These are phyloP conservation scores for Elsinoe fawcettii DNA, from an alignment of 2,329 filamentous ascomycete species.

Conservation along the genomic window DNA sequence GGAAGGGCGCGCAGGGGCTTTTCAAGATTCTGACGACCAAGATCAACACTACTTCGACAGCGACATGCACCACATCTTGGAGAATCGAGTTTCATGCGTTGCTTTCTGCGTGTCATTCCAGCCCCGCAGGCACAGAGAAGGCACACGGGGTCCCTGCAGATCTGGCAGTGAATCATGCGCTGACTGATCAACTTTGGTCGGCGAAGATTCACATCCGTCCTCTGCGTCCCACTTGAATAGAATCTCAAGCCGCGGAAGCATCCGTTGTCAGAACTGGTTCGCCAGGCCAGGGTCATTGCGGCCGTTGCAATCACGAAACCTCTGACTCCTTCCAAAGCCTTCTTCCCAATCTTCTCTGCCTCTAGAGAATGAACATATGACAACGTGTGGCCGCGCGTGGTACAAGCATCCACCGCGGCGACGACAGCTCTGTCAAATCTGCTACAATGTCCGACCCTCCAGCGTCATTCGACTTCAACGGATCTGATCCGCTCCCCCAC, in stretches of 20 bases:
- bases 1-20: too few species aligned
- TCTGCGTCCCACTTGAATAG: neutral
- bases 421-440: conserved; percentile 6
- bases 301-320: conserved; percentile 7
- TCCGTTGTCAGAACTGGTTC: conserved; percentile 6
- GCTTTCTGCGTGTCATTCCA: neutral
- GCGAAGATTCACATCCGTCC: neutral
- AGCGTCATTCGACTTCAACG: conserved; percentile 12
- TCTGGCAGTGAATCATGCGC: conserved; percentile 2
- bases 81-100: too few species aligned
- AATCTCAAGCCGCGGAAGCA: neutral
- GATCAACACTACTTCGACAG: too few species aligned
- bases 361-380: neutral
- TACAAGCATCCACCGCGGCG: conserved; percentile 6
- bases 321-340: conserved; percentile 4
- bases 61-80: too few species aligned
- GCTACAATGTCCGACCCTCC: neutral
- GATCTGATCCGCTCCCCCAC: conserved; percentile 9
- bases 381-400: neutral
- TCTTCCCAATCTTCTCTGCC: neutral
- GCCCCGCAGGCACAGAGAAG: neutral
- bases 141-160: neutral
- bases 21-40: too few species aligned
- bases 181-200: neutral
- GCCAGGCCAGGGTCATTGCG: neutral